phyloP scores from a whole-genome alignment of 2,329 filamentous ascomycete species.

The Epichloe bromicola region DNA sequence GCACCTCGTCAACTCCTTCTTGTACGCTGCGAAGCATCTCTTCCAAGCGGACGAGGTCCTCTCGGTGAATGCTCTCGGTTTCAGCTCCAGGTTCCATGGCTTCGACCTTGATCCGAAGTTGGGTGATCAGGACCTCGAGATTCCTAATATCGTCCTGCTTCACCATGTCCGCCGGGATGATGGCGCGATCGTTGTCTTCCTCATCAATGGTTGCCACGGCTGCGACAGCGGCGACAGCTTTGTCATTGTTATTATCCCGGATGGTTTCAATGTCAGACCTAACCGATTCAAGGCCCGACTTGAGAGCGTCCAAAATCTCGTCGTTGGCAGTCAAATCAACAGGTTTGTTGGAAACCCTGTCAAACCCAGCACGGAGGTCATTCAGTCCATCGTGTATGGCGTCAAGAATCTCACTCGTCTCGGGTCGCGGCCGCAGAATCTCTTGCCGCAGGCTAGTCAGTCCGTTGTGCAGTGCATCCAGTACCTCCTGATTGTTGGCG shows the following conservation, averaged over 20 bases:
- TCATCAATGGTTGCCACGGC: slow-evolving; percentile 32
- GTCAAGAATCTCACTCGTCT: slow-evolving; percentile 80
- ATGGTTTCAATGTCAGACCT: slow-evolving; percentile 67
- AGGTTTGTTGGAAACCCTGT: slow-evolving; percentile 65
- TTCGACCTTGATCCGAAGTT: slow-evolving; percentile 76
- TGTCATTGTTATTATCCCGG: slow-evolving; percentile 42
- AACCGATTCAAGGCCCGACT: slow-evolving; percentile 63
- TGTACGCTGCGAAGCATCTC: slow-evolving; percentile 37
- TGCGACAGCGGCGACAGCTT: slow-evolving; percentile 42
- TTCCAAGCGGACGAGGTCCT: slow-evolving; percentile 43
- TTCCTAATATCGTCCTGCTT: slow-evolving; percentile 69
- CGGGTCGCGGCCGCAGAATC: slow-evolving; percentile 51
- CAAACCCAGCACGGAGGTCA: slow-evolving; percentile 63
- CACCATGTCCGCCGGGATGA: slow-evolving; percentile 34
- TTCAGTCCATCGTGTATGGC: slow-evolving; percentile 80
- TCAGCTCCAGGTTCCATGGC: slow-evolving; percentile 23
- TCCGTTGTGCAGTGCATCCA: slow-evolving; percentile 57
- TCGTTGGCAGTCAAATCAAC: slow-evolving; percentile 73
- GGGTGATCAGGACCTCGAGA: slow-evolving; percentile 69
- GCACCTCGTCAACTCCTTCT: slow-evolving; percentile 32
- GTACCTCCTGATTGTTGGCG: slow-evolving; percentile 47
- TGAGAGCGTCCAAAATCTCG: slow-evolving; percentile 80
- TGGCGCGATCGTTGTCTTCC: slow-evolving; percentile 12
- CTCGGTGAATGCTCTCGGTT: slow-evolving; percentile 27
- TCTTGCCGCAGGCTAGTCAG: slow-evolving; percentile 65